Evolutionary conservation across 768 basidiomycete species (phyloP).

Genomic region (Panus rudis): DNA sequence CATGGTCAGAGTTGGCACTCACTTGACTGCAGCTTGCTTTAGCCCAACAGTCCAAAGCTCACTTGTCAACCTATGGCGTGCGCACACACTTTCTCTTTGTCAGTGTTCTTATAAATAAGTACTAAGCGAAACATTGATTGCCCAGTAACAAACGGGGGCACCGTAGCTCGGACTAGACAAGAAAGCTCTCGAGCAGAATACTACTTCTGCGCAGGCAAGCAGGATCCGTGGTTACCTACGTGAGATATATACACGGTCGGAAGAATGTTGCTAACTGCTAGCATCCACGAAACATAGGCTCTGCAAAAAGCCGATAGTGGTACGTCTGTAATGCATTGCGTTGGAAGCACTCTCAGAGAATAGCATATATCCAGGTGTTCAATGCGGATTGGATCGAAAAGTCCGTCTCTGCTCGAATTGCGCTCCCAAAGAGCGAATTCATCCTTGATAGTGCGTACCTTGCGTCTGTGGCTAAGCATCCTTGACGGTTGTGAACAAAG

Average conservation of each 20-base stretch:
- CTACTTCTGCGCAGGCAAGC: constrained; percentile 6
- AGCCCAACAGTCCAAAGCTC: constrained; percentile 5
- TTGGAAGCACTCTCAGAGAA: neutral
- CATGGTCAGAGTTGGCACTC: neutral
- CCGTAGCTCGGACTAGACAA: neutral
- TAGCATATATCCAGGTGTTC: constrained; percentile 5
- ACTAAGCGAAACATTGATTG: neutral
- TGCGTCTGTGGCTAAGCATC: too few relatives aligned
- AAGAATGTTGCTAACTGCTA: neutral
- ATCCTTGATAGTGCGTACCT: too few relatives aligned
- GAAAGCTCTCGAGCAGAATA: neutral
- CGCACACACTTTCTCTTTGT: too few relatives aligned
- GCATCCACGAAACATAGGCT: constrained; percentile 2
- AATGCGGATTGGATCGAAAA: constrained; percentile 6
- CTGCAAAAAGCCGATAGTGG: constrained; percentile 2
- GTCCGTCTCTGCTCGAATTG: constrained; percentile 1
- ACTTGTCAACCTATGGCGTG: constrained; percentile 6
- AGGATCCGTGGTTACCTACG: constrained; percentile 7
- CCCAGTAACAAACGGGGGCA: constrained; percentile 8
- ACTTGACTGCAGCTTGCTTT: constrained; percentile 9
- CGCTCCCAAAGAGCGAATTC: too few relatives aligned
- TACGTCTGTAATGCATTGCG: neutral
- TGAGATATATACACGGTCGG: neutral
- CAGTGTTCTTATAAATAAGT: neutral
- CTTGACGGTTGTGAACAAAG: too few relatives aligned